These are phyloP conservation scores for Aureobasidium sp. DNA, from an alignment of 2,329 filamentous ascomycete species.

Conservation along the genomic window DNA sequence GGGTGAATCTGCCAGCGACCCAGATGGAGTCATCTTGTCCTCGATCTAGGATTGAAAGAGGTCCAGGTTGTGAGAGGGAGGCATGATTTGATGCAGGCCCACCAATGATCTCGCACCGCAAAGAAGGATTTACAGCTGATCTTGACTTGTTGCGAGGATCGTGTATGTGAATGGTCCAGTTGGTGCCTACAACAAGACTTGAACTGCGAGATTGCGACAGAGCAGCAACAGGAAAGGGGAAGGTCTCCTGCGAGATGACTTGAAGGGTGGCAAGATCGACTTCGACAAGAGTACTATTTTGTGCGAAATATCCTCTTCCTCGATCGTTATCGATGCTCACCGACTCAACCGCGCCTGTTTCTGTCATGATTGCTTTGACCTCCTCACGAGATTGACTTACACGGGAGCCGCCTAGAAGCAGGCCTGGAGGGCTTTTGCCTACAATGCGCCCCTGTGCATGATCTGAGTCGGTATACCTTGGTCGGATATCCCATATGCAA, in stretches of 20 bases:
- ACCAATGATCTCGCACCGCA: constrained; percentile 24
- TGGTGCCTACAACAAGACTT: constrained; percentile 79
- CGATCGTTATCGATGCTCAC: constrained; percentile 67
- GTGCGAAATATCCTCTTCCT: constrained; percentile 69
- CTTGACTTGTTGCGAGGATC: constrained; percentile 53
- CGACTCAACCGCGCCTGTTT: constrained; percentile 67
- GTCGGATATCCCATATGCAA: constrained; percentile 65
- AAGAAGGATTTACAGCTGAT: constrained; percentile 16
- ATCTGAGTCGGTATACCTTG: neutral
- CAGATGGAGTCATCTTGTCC: constrained; percentile 65
- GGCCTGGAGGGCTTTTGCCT: constrained; percentile 56
- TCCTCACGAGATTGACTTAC: neutral
- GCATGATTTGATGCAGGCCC: constrained; percentile 50
- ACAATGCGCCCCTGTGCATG: constrained; percentile 53
- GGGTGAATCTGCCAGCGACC: constrained; percentile 81
- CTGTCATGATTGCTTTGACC: constrained; percentile 54
- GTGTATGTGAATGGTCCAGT: constrained; percentile 71
- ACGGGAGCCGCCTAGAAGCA: constrained; percentile 52
- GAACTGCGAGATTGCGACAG: constrained; percentile 63
- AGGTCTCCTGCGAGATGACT: constrained; percentile 61
- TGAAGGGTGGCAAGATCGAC: constrained; percentile 70
- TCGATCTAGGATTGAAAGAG: constrained; percentile 74
- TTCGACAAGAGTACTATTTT: constrained; percentile 69
- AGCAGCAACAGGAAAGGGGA: constrained; percentile 76
- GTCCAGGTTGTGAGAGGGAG: constrained; percentile 69